phyloP scores from a whole-genome alignment of 805 yeast genomes.

The Zygoascus bituminiphila region DNA sequence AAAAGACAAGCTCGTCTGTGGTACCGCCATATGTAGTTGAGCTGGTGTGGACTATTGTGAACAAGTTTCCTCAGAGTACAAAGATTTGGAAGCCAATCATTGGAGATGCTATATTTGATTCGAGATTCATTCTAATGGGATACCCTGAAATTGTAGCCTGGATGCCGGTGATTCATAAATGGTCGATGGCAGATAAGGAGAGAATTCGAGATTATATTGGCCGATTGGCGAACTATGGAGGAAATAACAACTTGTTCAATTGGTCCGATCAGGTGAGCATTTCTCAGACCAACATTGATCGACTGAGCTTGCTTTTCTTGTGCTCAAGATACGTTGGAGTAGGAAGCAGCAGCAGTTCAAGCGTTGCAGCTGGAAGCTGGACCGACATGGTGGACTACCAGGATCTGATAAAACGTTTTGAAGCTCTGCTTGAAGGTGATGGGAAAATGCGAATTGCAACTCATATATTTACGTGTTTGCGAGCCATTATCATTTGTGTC shows the following conservation, averaged over 20 bases:
- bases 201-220: constrained; percentile 43
- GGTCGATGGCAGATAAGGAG: constrained; percentile 61
- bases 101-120: constrained; percentile 57
- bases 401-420: constrained; percentile 40
- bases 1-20: constrained; percentile 22
- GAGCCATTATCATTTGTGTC: constrained; percentile 58
- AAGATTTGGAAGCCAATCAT: constrained; percentile 60
- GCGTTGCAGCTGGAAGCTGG: constrained; percentile 39
- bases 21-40: not conserved
- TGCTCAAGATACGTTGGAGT: constrained; percentile 39
- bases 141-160: constrained; percentile 35
- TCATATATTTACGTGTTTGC: constrained; percentile 45
- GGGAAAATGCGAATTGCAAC: constrained; percentile 22
- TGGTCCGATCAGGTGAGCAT: constrained; percentile 67
- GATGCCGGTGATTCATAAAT: constrained; percentile 47
- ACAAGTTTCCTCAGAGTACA: constrained; percentile 8
- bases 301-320: constrained; percentile 56
- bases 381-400: constrained; percentile 33
- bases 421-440: constrained; percentile 31
- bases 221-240: constrained; percentile 48
- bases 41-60: not conserved
- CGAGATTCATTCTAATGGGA: constrained; percentile 41
- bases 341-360: not conserved
- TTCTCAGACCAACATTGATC: constrained; percentile 45
- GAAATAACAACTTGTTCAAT: constrained; percentile 11